A percentile compares a stretch with the other conserved stretches of the same genome.
Conservation (phyloP, 768 basidiomycete genomes). For the Russula brevipes region DNA sequence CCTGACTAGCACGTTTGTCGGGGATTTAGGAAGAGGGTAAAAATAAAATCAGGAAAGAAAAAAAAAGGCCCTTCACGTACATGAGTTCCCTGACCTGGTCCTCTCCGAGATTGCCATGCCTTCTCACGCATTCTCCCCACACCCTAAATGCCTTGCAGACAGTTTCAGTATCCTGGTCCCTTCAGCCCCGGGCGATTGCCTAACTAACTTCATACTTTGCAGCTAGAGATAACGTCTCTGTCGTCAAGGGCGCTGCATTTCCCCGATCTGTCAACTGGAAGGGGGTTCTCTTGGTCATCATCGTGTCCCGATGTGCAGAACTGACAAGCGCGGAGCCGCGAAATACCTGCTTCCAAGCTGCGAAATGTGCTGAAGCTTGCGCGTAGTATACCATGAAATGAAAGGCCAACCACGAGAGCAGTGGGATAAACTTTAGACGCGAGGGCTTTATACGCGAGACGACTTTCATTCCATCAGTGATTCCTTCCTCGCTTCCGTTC, state of each 20-base stretch:
- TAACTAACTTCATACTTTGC: slow-evolving; percentile 5
- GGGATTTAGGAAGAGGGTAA: not conserved
- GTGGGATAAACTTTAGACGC: not conserved
- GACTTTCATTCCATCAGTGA: not conserved
- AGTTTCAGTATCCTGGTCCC: not conserved
- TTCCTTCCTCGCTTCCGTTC: not conserved
- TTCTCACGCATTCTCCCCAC: slow-evolving; percentile 2
- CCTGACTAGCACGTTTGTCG: not conserved
- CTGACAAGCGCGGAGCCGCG: not conserved
- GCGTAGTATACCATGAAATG: slow-evolving; percentile 1
- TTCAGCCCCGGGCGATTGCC: not conserved
- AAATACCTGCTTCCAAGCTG: slow-evolving; percentile 9
- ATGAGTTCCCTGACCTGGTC: not conserved
- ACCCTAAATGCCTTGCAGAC: slow-evolving; percentile 1
- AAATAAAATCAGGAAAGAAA: not conserved
- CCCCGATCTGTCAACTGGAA: not conserved
- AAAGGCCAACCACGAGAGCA: not conserved
- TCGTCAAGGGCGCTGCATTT: slow-evolving; percentile 2
- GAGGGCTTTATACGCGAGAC: too few species aligned
- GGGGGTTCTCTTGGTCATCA: not conserved
- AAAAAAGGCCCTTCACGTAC: not conserved
- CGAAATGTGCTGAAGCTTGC: not conserved
- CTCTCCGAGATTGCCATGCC: not conserved
- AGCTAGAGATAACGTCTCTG: slow-evolving; percentile 1
- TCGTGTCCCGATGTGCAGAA: not conserved